These are phyloP conservation scores for Blastobotrys apis DNA, from an alignment of 1,139 yeast species.

Conservation along the genomic window DNA sequence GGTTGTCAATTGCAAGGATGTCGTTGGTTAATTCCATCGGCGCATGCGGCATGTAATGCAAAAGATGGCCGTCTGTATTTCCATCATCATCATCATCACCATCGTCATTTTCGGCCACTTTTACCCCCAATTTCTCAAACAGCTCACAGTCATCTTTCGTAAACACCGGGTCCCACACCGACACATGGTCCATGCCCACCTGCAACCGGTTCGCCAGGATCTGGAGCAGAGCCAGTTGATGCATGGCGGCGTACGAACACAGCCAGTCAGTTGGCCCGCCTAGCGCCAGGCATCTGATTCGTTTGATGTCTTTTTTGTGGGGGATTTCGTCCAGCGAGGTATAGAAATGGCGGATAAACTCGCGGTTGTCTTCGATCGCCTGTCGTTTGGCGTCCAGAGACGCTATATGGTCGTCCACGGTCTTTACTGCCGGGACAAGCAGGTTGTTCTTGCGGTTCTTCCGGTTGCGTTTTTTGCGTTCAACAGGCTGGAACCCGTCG, in stretches of 20 bases:
- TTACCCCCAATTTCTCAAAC: slow-evolving; percentile 30
- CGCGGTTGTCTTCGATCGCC: slow-evolving; percentile 16
- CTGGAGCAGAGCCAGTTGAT: slow-evolving; percentile 56
- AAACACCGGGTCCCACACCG: slow-evolving; percentile 66
- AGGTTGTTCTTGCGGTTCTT: slow-evolving; percentile 18
- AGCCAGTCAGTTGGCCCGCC: slow-evolving; percentile 59
- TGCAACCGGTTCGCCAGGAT: slow-evolving; percentile 36
- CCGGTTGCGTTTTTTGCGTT: slow-evolving; percentile 8
- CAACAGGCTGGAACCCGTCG: slow-evolving; percentile 11
- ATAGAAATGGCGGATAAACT: slow-evolving; percentile 1
- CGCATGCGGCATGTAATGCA: slow-evolving; percentile 72
- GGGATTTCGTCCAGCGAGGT: slow-evolving; percentile 7
- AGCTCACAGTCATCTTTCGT: slow-evolving; percentile 41
- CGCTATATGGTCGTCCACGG: slow-evolving; percentile 23
- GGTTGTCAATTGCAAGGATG: slow-evolving; percentile 31
- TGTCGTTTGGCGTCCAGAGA: slow-evolving; percentile 14
- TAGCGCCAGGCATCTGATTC: slow-evolving; percentile 64
- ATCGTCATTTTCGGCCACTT: slow-evolving; percentile 22
- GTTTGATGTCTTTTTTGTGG: slow-evolving; percentile 15
- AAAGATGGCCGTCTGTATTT: slow-evolving; percentile 19
- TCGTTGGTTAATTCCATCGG: slow-evolving; percentile 54
- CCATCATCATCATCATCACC: background rate
- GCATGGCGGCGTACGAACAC: slow-evolving; percentile 45
- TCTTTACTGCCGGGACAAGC: slow-evolving; percentile 20
- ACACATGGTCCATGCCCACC: slow-evolving; percentile 31